phyloP scores from a whole-genome alignment of 495 filamentous ascomycete species.

The Penicillium chermesinum region DNA sequence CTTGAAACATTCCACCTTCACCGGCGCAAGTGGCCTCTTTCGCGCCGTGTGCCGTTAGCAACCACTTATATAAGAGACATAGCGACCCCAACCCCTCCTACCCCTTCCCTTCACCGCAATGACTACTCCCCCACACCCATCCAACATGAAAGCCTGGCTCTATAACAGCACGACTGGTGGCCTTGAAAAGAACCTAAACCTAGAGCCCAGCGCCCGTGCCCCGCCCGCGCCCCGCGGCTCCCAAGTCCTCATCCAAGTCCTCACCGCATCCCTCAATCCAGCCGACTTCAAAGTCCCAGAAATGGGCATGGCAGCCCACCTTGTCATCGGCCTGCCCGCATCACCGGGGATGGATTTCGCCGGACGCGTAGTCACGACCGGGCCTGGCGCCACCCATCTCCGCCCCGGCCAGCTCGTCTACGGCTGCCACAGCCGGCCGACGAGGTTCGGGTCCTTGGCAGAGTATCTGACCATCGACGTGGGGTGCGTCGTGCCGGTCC shows the following conservation, averaged over 20 bases:
- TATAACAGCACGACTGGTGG: conserved; percentile 44
- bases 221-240: conserved; percentile 30
- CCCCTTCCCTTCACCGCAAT: conserved; percentile 6
- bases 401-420: conserved; percentile 52
- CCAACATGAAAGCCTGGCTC: conserved; percentile 61
- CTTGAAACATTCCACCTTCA: too few species aligned
- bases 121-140: conserved; percentile 8
- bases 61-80: background rate
- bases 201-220: conserved; percentile 42
- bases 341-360: conserved; percentile 61
- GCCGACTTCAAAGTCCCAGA: conserved; percentile 67
- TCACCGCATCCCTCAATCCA: conserved; percentile 57
- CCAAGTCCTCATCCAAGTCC: conserved; percentile 53
- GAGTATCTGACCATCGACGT: conserved; percentile 44
- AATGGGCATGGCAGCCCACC: conserved; percentile 35
- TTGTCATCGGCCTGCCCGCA: conserved; percentile 43
- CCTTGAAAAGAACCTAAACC: conserved; percentile 53
- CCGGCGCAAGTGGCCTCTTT: background rate
- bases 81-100: background rate
- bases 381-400: conserved; percentile 29
- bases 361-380: conserved; percentile 50
- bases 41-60: background rate
- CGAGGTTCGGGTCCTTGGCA: conserved; percentile 47
- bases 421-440: conserved; percentile 38
- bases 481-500: conserved; percentile 30